Base-by-base conservation (phyloP, 2,329 filamentous ascomycete species). In the Albifimbria verrucaria region DNA sequence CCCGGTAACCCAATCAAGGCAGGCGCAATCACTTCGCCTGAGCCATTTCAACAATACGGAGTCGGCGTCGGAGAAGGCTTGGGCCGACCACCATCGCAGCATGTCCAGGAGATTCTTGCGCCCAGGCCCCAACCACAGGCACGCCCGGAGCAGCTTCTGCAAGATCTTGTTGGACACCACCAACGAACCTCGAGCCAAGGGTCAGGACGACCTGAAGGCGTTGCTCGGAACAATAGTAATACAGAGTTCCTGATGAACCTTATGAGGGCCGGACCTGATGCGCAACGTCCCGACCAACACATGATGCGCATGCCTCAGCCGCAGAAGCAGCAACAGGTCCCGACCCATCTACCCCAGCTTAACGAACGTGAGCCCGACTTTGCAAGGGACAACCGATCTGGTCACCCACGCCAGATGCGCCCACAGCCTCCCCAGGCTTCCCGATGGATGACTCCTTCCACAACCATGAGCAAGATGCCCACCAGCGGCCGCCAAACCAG, bases 201-300 rank as follows among this genome's bases (percentile, higher is more conserved):
- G 36, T 76, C 74, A 17, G 67, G 66, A 7, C 74, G 79, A 28
- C 68, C 71, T 32, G 78, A 82, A 54, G 71, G 59, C 59, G 58
- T 56, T 51, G 66, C 66, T 60, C 75, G 73, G 47, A 78, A 75
- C 65, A 86, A 81, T 66, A 83, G 78, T 61, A 89, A 93, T 61
- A 83, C 88, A n/a, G 89, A 95, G 58, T 92, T 94, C 66, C 75
- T 96, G 48, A 89, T 96, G 71, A 89, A 86, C 56, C 78, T 96
- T 25, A 94, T 96, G 89, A 77, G 79, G 54, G 72, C 72, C 36
- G 66, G 65, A 1, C 73, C 78, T 0, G 80, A 84, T 24, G 68
- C 72, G 6, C 77, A 48, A 10, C 46, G 78, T 39, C 73, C 74
- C 28, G 82, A 85, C 50, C 80, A 81, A 52, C 64, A 77, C 47